These are phyloP conservation scores for Salix purpurea DNA, from an alignment of 345 rosid genomes.

Conservation along the genomic window DNA sequence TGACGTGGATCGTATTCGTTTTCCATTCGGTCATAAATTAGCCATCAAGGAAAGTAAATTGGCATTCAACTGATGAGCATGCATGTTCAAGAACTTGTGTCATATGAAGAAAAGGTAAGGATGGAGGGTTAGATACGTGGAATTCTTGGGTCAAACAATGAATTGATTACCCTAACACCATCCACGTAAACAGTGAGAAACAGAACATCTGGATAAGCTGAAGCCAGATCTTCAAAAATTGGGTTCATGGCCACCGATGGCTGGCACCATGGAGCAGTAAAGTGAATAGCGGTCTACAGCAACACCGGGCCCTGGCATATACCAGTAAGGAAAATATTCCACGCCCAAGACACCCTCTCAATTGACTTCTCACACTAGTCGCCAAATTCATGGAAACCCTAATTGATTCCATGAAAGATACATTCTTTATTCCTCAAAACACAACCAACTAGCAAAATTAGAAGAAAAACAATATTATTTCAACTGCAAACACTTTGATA, in stretches of 20 bases:
- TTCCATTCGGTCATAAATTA: too few relatives aligned
- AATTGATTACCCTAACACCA: slow-evolving; percentile 59
- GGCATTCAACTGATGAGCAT: too few relatives aligned
- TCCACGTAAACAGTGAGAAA: slow-evolving; percentile 89
- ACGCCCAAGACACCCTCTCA: neutral
- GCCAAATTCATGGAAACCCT: neutral
- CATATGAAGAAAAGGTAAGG: neutral
- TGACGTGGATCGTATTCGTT: too few relatives aligned
- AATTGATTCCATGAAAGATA: neutral
- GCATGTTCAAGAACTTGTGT: neutral
- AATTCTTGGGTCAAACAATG: neutral
- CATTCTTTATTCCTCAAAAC: neutral
- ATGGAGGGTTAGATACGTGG: neutral
- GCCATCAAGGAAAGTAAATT: too few relatives aligned
- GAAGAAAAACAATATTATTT: neutral
- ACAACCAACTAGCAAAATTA: neutral
- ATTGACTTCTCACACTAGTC: neutral
- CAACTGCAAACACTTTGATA: too few relatives aligned
- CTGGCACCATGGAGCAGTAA: slow-evolving; percentile 86
- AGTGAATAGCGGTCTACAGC: slow-evolving; percentile 73
- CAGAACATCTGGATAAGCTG: slow-evolving; percentile 50
- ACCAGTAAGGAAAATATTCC: neutral
- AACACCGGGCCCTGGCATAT: neutral
- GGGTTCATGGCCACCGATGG: slow-evolving; percentile 93
- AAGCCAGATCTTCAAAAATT: slow-evolving; percentile 62